Conservation (phyloP, 129 eudicot genomes). For the Lactuca sativa region DNA sequence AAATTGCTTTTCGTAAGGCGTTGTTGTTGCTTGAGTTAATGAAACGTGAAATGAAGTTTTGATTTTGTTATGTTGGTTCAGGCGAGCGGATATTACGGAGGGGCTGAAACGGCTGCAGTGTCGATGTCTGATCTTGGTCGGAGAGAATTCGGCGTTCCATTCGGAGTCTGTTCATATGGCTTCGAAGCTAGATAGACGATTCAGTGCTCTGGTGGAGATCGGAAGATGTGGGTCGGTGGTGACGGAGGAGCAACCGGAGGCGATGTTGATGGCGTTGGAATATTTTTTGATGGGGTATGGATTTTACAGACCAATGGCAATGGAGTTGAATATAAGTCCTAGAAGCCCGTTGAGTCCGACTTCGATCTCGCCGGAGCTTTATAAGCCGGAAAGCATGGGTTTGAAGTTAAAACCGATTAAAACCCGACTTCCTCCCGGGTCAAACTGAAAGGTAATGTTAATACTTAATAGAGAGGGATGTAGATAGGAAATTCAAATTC, state of each 20-base stretch:
- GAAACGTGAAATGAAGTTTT: neutral
- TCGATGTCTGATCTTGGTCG: conserved; percentile 72
- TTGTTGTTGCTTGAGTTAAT: neutral
- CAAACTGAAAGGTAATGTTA: neutral
- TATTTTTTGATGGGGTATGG: conserved; percentile 92
- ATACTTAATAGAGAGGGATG: neutral
- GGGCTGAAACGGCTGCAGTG: conserved; percentile 66
- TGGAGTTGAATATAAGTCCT: conserved; percentile 64
- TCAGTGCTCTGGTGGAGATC: conserved; percentile 86
- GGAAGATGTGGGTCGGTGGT: conserved; percentile 95
- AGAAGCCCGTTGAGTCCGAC: conserved; percentile 95
- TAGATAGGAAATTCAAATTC: neutral
- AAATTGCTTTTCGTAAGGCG: neutral
- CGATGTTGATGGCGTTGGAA: conserved; percentile 82
- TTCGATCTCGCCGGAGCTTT: conserved; percentile 79
- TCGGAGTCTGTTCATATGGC: conserved; percentile 81
- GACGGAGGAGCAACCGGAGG: conserved; percentile 94
- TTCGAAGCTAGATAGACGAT: conserved; percentile 83
- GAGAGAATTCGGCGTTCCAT: conserved; percentile 86
- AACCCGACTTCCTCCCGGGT: conserved; percentile 41
- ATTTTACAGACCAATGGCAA: conserved; percentile 55
- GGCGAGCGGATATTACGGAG: conserved; percentile 73
- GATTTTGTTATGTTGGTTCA: conserved; percentile 23
- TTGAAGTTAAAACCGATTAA: conserved; percentile 91
- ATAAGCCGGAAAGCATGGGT: conserved; percentile 93